Conservation (phyloP, 768 basidiomycete species). For the Hortiboletus campestris region DNA sequence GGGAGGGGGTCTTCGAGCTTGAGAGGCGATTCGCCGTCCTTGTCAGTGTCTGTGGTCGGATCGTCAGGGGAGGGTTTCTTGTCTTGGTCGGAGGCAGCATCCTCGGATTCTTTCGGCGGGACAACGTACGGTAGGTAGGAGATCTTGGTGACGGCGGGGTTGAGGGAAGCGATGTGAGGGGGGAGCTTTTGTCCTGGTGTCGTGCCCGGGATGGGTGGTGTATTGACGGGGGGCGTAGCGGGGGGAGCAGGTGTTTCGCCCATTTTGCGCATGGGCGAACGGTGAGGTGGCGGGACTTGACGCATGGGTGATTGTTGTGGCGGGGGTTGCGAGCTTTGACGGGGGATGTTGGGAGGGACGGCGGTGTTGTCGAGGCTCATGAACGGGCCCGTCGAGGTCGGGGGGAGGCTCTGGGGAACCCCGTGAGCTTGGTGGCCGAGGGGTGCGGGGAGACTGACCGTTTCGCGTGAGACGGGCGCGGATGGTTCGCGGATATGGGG, state of each 20-base stretch:
- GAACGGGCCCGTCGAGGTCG: too few species aligned
- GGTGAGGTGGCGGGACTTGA: too few species aligned
- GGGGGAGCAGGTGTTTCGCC: constrained; percentile 18
- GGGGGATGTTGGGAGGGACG: too few species aligned
- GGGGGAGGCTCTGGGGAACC: too few species aligned
- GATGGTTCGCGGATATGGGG: too few species aligned
- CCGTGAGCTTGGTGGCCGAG: too few species aligned
- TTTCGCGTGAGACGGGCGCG: too few species aligned
- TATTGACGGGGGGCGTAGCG: constrained; percentile 12
- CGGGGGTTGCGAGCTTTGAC: too few species aligned
- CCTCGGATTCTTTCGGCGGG: constrained; percentile 21
- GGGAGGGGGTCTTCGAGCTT: constrained; percentile 25
- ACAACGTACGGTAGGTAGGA: constrained; percentile 26
- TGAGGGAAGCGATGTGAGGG: constrained; percentile 32
- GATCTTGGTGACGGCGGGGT: constrained; percentile 32
- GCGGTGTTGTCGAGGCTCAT: too few species aligned
- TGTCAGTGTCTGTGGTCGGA: constrained; percentile 12
- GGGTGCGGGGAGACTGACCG: too few species aligned
- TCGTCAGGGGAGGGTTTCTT: constrained; percentile 18
- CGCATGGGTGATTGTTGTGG: too few species aligned
- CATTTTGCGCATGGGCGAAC: constrained; percentile 18
- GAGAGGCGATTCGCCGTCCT: too few species aligned
- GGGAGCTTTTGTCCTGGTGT: constrained; percentile 32
- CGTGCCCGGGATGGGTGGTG: constrained; percentile 25
- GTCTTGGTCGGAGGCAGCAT: constrained; percentile 21